These are phyloP conservation scores for Rhizopogon vesiculosus DNA, from an alignment of 768 basidiomycete species.

Conservation along the genomic window DNA sequence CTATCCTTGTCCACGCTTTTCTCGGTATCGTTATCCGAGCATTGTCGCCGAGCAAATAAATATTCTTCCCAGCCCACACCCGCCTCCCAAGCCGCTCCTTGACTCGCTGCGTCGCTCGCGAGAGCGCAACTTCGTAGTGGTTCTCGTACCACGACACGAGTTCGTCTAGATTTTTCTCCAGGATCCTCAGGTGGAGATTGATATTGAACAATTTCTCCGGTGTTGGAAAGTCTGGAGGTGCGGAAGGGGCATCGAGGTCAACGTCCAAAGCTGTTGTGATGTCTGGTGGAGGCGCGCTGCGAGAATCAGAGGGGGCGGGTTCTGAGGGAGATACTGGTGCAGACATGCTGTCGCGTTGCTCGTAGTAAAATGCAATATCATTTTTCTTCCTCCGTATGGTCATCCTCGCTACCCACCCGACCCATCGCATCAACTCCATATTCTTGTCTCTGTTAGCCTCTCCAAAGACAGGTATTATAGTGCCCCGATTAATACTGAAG, in stretches of 20 bases:
- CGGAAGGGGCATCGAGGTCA: conserved; percentile 23
- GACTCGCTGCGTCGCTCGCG: conserved; percentile 52
- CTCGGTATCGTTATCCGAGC: conserved; percentile 34
- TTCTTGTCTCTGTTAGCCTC: conserved; percentile 56
- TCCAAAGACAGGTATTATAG: conserved; percentile 55
- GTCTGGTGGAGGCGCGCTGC: conserved; percentile 15
- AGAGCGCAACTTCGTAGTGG: conserved; percentile 37
- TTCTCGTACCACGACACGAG: conserved; percentile 38
- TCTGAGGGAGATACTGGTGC: conserved; percentile 12
- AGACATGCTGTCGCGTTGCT: conserved; percentile 18
- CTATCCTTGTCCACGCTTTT: conserved; percentile 44
- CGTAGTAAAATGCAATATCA: conserved; percentile 39
- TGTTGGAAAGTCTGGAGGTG: conserved; percentile 12
- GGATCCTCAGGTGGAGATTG: conserved; percentile 49
- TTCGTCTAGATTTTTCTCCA: conserved; percentile 49
- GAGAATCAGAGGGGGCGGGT: neutral
- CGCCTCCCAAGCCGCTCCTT: conserved; percentile 80
- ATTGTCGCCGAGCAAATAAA: conserved; percentile 41
- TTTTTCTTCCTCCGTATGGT: conserved; percentile 45
- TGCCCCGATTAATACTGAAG: conserved; percentile 50
- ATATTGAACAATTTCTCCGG: conserved; percentile 39
- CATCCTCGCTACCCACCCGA: conserved; percentile 40
- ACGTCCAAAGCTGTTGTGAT: conserved; percentile 9
- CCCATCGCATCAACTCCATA: conserved; percentile 56
- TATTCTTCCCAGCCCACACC: conserved; percentile 55